phyloP scores from a whole-genome alignment of 371 early-diverging fungal species.

The Chytridium lagenaria region DNA sequence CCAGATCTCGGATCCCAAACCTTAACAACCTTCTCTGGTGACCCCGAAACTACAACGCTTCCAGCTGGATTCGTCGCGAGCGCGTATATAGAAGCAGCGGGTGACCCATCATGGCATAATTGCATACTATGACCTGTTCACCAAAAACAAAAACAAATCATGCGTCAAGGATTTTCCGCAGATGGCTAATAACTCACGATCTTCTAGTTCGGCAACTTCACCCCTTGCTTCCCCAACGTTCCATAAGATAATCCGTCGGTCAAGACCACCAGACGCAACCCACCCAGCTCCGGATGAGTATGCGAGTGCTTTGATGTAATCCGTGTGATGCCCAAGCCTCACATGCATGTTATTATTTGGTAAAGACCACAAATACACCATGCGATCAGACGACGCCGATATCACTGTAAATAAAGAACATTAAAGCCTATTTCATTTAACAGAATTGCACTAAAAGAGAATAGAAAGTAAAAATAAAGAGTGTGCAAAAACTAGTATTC shows the following conservation, averaged over 20 bases:
- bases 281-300: conserved; percentile 64
- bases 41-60: conserved; percentile 66
- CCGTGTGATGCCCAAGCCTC: conserved; percentile 79
- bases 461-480: too few species aligned
- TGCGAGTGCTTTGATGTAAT: conserved; percentile 50
- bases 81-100: conserved; percentile 56
- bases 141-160: neutral
- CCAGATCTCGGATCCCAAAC: conserved; percentile 83
- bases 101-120: conserved; percentile 32
- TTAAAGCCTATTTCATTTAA: neutral
- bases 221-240: conserved; percentile 71
- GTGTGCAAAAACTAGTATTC: too few species aligned
- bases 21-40: conserved; percentile 86
- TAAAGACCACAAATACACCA: conserved; percentile 78
- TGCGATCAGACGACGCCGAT: conserved; percentile 91
- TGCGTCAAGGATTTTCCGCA: too few species aligned
- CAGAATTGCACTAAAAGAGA: neutral
- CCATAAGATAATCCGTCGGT: conserved; percentile 88
- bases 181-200: conserved; percentile 34
- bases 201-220: conserved; percentile 5
- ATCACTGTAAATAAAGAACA: too few species aligned
- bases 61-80: conserved; percentile 48
- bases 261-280: conserved; percentile 94
- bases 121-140: neutral
- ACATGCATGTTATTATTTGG: conserved; percentile 27